These are phyloP conservation scores for Gossypium ekmanianum DNA, from an alignment of 345 rosid genomes.

Conservation along the genomic window DNA sequence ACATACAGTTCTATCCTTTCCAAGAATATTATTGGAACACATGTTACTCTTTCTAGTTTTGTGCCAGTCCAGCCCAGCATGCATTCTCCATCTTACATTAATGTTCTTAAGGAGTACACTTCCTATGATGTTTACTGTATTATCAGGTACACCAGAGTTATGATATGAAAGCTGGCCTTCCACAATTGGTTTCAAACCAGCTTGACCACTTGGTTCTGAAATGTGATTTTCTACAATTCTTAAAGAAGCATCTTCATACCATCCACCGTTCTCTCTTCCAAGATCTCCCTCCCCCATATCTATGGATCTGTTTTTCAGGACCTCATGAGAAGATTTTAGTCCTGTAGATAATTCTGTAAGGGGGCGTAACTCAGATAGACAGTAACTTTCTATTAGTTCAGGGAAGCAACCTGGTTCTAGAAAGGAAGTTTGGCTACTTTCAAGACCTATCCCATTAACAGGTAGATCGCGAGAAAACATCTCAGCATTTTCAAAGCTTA, in stretches of 20 bases:
- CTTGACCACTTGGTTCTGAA: constrained; percentile 50
- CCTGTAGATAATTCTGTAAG: constrained; percentile 54
- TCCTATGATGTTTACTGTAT: constrained; percentile 45
- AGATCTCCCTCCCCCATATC: constrained; percentile 36
- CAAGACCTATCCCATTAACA: constrained; percentile 41
- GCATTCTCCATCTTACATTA: constrained; percentile 75
- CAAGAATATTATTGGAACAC: constrained; percentile 23
- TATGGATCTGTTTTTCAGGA: constrained; percentile 27
- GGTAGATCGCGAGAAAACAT: constrained; percentile 28
- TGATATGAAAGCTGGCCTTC: constrained; percentile 39
- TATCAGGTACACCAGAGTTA: constrained; percentile 31
- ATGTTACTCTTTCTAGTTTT: constrained; percentile 30
- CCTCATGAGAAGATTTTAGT: constrained; percentile 32
- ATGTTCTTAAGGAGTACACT: constrained; percentile 55
- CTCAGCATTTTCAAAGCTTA: constrained; percentile 37
- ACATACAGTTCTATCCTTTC: constrained; percentile 56
- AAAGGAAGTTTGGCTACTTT: constrained; percentile 50
- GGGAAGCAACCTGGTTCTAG: constrained; percentile 44
- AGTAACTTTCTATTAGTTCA: constrained; percentile 82
- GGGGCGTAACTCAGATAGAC: constrained; percentile 52
- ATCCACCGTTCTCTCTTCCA: constrained; percentile 59
- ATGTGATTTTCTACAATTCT: constrained; percentile 77
- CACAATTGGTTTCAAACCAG: constrained; percentile 34
- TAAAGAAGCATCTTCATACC: constrained; percentile 60
- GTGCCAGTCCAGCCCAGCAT: constrained; percentile 79